These are phyloP conservation scores for Helicocarpus griseus DNA, from an alignment of 2,329 filamentous ascomycete genomes.

Conservation along the genomic window DNA sequence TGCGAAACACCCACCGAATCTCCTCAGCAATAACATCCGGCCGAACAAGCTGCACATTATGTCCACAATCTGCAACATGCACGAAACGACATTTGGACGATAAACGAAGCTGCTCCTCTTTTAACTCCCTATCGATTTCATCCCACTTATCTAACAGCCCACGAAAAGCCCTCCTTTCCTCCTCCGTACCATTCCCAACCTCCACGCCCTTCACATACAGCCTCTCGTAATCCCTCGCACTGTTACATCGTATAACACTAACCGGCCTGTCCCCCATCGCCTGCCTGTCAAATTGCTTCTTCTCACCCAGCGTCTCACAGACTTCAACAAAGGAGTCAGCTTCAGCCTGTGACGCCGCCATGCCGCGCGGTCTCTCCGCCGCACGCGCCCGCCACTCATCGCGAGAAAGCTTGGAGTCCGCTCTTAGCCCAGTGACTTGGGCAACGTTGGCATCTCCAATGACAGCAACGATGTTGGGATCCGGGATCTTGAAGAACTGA, in stretches of 20 bases:
- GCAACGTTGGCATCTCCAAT: conserved; percentile 23
- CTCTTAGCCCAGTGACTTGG: conserved; percentile 23
- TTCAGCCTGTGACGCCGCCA: conserved; percentile 16
- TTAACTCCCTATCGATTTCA: conserved; percentile 17
- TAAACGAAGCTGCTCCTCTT: conserved; percentile 24
- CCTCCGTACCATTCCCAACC: conserved; percentile 25
- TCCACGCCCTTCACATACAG: conserved; percentile 25
- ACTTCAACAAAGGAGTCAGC: conserved; percentile 14
- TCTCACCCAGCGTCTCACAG: conserved; percentile 20
- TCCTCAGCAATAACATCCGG: conserved; percentile 30
- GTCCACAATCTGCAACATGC: conserved; percentile 26
- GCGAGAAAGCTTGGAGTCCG: conserved; percentile 19
- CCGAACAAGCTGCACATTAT: conserved; percentile 27
- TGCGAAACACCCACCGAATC: conserved; percentile 25
- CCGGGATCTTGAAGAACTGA: conserved; percentile 23
- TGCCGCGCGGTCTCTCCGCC: conserved; percentile 20
- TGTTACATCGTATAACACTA: conserved; percentile 28
- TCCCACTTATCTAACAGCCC: conserved; percentile 23
- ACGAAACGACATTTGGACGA: conserved; percentile 22
- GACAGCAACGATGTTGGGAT: conserved; percentile 23
- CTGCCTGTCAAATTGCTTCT: conserved; percentile 22
- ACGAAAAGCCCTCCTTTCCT: conserved; percentile 21
- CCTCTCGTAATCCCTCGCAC: conserved; percentile 22
- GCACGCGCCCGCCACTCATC: conserved; percentile 27
- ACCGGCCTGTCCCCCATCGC: conserved; percentile 23